phyloP scores from a whole-genome alignment of 768 basidiomycete genomes.

The Boletus rubropictus region DNA sequence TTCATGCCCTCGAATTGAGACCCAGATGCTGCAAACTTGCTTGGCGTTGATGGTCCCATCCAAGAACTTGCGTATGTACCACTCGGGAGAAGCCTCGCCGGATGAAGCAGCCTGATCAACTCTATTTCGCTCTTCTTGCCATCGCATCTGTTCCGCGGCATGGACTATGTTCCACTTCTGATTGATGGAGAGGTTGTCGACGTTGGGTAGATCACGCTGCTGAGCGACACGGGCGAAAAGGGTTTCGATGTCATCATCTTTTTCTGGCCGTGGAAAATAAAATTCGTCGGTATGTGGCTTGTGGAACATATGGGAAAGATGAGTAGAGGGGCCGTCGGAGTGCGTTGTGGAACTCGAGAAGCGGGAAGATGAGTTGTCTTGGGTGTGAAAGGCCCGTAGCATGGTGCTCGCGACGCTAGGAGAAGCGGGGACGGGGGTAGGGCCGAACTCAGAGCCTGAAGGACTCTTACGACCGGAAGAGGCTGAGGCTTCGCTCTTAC shows the following conservation, averaged over 20 bases:
- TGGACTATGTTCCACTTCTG: constrained; percentile 93
- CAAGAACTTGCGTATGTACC: constrained; percentile 88
- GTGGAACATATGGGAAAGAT: constrained; percentile 49
- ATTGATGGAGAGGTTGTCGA: constrained; percentile 59
- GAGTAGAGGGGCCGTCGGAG: constrained; percentile 42
- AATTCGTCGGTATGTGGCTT: constrained; percentile 56
- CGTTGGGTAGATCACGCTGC: constrained; percentile 58
- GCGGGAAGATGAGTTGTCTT: constrained; percentile 56
- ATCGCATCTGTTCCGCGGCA: constrained; percentile 74
- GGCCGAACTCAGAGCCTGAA: constrained; percentile 49
- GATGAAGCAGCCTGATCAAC: constrained; percentile 52
- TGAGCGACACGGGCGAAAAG: constrained; percentile 75
- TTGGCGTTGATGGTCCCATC: constrained; percentile 79
- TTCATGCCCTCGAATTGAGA: constrained; percentile 76
- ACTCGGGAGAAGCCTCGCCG: constrained; percentile 75
- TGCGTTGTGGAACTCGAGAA: constrained; percentile 41
- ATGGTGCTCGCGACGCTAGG: constrained; percentile 31
- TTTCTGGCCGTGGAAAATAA: constrained; percentile 68
- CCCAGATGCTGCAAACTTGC: constrained; percentile 69
- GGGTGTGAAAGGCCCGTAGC: constrained; percentile 48
- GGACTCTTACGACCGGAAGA: constrained; percentile 47
- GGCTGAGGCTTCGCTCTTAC: constrained; percentile 52
- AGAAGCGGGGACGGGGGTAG: constrained; percentile 33
- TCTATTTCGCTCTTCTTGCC: constrained; percentile 65
- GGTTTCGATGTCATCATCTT: constrained; percentile 69